phyloP scores from a whole-genome alignment of 2,329 filamentous ascomycete genomes.

The Cladosporium oxysporum region DNA sequence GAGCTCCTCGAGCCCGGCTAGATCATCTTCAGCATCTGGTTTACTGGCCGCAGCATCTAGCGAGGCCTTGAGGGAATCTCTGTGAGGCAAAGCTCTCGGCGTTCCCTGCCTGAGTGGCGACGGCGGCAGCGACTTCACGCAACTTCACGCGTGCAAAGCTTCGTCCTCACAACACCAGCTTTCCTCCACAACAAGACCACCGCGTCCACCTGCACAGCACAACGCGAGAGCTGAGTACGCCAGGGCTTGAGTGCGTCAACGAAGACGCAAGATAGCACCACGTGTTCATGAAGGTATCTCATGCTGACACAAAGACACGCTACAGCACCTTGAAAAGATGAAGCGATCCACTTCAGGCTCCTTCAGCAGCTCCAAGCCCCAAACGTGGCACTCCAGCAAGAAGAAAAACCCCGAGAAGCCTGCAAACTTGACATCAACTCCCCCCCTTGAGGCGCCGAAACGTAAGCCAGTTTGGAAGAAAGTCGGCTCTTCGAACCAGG shows the following conservation, averaged over 20 bases:
- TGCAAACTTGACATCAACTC: not conserved
- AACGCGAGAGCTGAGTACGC: not conserved
- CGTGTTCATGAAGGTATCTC: not conserved
- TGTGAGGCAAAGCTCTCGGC: not conserved
- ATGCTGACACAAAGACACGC: not conserved
- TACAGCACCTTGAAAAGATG: slow-evolving; percentile 75
- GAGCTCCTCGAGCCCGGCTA: not conserved
- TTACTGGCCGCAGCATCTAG: not conserved
- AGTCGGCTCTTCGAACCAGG: not conserved
- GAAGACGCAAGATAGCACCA: not conserved
- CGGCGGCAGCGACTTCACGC: not conserved
- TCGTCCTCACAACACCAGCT: not conserved
- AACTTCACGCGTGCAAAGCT: not conserved
- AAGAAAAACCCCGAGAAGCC: slow-evolving; percentile 42
- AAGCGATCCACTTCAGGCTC: slow-evolving; percentile 78
- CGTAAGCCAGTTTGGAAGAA: slow-evolving; percentile 36
- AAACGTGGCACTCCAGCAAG: slow-evolving; percentile 50
- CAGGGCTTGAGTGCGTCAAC: not conserved
- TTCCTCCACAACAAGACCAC: not conserved
- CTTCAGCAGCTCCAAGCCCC: slow-evolving; percentile 62
- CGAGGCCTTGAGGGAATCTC: not conserved
- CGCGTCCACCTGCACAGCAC: not conserved
- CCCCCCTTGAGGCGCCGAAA: slow-evolving; percentile 21
- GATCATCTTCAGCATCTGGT: not conserved
- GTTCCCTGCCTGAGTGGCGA: not conserved